Base-by-base conservation (phyloP, 345 rosid species). In the Ceriops zippeliana region DNA sequence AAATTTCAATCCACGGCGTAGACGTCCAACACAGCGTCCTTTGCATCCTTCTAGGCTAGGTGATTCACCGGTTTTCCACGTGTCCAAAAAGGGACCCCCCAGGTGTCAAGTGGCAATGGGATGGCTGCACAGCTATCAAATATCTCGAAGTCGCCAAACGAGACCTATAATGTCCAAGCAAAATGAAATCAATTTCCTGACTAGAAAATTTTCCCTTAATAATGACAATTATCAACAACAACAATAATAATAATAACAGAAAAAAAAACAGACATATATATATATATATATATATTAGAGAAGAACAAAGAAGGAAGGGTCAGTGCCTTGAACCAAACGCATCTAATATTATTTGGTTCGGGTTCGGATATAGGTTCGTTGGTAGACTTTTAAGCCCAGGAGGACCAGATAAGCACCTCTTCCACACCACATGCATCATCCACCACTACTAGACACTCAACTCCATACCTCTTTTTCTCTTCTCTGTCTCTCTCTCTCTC, bases 331-430 rank as follows among this genome's bases (percentile, higher is more conserved):
- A 64, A 35, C 73, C 69, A 68, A 58, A 76, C 69, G 76, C 73
- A 72, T 62, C 66, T 67, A 58, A 11, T 22, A 54, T 49, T 32
- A 24, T 65, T 65, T 38, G 72, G 67, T 62, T 37, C 30, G 56
- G 72, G 67, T 54, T 68, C 68, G 77, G 72, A 42, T 8, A 42
- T 54, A 65, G 80, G 76, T 58, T 71, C 75, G 80, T 76, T n/a
- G 31, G 80, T 62, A 58, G 76, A 76, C 76, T 76, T 76, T 67
- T 71, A 62, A 47, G 58, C 73, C 58, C 10, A 58, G 9, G 37
- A 34, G 37, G 37, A 34, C 37, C 37, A 63, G 86, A 80, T 74
- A 69, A 74, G 61, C 78, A 69, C 61, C 38, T 21, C 70, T 19
- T 31, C 20, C 58, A 22, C 1, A 22, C 58, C 58, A 22, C 9